Evolutionary conservation across 169 alveolate genomes (phyloP).

Genomic region (Plasmodium fragile): DNA sequence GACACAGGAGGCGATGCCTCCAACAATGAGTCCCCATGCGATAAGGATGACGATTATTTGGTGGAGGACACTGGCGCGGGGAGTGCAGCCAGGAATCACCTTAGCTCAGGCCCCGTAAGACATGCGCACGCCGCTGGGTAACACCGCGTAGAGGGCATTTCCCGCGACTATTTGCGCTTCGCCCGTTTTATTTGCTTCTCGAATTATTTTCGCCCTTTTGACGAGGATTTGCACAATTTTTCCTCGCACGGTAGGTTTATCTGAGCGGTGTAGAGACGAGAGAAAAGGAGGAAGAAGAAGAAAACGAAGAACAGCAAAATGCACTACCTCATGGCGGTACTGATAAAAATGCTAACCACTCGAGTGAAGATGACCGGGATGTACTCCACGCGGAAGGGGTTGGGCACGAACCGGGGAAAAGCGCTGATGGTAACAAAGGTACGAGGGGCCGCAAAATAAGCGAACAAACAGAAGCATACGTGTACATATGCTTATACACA

Average conservation of each 20-base stretch:
- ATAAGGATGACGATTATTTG: not conserved
- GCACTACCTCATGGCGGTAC: not conserved
- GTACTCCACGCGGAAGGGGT: not conserved
- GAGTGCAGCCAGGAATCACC: not conserved
- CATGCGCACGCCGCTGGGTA: not conserved
- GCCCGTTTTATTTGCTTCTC: not conserved
- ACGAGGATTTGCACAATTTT: not conserved
- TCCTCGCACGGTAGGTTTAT: not conserved
- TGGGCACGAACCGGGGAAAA: slow-evolving; percentile 1
- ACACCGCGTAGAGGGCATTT: not conserved
- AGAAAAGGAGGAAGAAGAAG: not conserved
- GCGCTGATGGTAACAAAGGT: not conserved
- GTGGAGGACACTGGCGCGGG: not conserved
- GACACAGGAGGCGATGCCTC: not conserved
- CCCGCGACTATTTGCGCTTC: not conserved
- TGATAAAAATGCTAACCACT: not conserved
- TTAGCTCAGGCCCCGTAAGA: slow-evolving; percentile 14
- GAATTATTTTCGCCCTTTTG: not conserved
- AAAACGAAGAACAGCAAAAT: not conserved
- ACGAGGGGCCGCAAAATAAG: not conserved
- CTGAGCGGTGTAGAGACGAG: not conserved
- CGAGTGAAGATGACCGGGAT: slow-evolving; percentile 7
- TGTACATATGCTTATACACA: not conserved
- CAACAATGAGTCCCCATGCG: not conserved
- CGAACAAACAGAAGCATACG: not conserved